Conservation (phyloP, 345 rosid genomes). For the Salix suchowensis region DNA sequence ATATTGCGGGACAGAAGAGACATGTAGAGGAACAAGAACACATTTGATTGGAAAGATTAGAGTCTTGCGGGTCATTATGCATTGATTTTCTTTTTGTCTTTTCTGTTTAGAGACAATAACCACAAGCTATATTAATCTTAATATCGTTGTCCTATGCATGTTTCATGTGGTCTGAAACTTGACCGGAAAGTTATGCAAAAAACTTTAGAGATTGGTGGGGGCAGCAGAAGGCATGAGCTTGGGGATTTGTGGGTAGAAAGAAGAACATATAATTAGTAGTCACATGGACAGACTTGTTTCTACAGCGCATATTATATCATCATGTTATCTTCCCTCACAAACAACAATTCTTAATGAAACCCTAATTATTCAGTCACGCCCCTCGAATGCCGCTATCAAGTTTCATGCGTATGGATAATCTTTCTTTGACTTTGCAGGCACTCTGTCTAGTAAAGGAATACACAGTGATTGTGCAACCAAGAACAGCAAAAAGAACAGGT, state of each 20-base stretch:
- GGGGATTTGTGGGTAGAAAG: constrained; percentile 5
- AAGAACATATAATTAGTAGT: constrained; percentile 9
- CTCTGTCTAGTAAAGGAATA: not conserved
- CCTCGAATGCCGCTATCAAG: not conserved
- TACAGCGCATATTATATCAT: constrained; percentile 3
- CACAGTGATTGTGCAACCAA: not conserved
- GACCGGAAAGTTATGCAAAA: no score
- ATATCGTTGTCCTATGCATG: no score
- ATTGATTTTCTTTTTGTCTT: no score
- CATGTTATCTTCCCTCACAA: constrained; percentile 27
- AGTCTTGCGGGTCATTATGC: no score
- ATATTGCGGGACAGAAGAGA: no score
- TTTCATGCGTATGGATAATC: constrained; percentile 24
- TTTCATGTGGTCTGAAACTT: no score
- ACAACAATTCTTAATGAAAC: constrained; percentile 18
- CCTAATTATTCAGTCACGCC: constrained; percentile 31
- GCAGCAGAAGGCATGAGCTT: not conserved
- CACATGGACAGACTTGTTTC: constrained; percentile 27
- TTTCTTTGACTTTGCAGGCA: constrained; percentile 24
- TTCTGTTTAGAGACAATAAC: no score
- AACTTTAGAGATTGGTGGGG: not conserved
- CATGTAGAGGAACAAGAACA: no score
- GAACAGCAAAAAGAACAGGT: not conserved
- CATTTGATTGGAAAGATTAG: no score
- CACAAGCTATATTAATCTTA: no score